phyloP scores from a whole-genome alignment of 148 eudicot genomes.

The Drosera capensis region DNA sequence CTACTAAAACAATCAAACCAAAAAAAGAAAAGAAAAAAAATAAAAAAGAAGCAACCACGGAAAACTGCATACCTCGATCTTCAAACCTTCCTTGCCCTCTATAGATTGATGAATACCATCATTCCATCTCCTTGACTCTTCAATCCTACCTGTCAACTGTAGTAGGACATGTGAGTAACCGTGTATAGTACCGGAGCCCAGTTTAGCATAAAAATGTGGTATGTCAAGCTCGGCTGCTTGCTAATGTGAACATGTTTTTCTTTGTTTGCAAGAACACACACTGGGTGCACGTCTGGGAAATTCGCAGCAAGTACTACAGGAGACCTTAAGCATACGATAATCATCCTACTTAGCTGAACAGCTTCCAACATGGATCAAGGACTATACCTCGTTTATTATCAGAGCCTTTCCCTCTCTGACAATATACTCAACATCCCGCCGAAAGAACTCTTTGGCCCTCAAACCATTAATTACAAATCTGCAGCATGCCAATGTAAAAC shows the following conservation, averaged over 20 bases:
- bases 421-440: constrained; percentile 84
- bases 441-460: constrained; percentile 94
- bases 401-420: constrained; percentile 85
- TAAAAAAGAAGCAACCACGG: constrained; percentile 4
- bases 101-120: constrained; percentile 99
- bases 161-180: too few species aligned
- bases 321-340: too few species aligned
- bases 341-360: constrained; percentile 2
- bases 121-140: constrained; percentile 96
- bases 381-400: constrained; percentile 89
- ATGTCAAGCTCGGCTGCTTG: too few species aligned
- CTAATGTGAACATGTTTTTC: too few species aligned
- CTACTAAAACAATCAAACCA: background rate
- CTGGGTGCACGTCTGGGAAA: too few species aligned
- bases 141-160: constrained; percentile 97
- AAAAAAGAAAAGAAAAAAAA: background rate
- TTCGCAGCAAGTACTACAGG: too few species aligned
- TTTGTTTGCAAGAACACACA: too few species aligned
- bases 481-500: constrained; percentile 14
- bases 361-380: background rate
- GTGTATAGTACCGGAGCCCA: background rate
- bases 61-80: constrained; percentile 47
- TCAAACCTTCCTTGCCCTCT: constrained; percentile 93
- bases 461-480: constrained; percentile 91
- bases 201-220: background rate